Evolutionary conservation across 2,329 filamentous ascomycete genomes (phyloP).

Genomic region (Phyllosticta capitalensis): DNA sequence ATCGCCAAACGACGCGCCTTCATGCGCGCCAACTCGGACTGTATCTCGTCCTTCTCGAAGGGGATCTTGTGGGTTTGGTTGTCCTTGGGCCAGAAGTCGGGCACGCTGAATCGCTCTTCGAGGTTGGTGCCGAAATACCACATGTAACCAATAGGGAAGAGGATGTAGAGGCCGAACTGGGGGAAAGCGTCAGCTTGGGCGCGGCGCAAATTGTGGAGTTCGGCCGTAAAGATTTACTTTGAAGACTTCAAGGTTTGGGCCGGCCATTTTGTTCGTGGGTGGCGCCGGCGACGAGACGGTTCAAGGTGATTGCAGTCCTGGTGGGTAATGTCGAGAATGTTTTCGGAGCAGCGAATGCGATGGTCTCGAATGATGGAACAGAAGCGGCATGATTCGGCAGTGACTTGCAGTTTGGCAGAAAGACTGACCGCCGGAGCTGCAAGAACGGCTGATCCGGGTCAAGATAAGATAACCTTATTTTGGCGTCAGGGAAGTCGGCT

Average conservation of each 20-base stretch:
- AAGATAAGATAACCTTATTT: slow-evolving; percentile 1
- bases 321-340: neutral
- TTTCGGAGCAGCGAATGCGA: slow-evolving; percentile 12
- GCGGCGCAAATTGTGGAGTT: neutral
- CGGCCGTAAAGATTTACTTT: slow-evolving; percentile 52
- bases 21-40: slow-evolving; percentile 66
- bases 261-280: slow-evolving; percentile 50
- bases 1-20: slow-evolving; percentile 41
- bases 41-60: slow-evolving; percentile 71
- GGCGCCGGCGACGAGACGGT: slow-evolving; percentile 16
- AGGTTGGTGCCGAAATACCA: slow-evolving; percentile 99
- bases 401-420: neutral
- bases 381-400: slow-evolving; percentile 2
- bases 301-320: neutral
- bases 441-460: neutral
- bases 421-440: neutral
- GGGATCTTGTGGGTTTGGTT: slow-evolving; percentile 70
- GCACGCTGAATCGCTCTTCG: slow-evolving; percentile 72
- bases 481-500: neutral
- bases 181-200: slow-evolving; percentile 3
- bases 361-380: slow-evolving; percentile 12
- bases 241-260: slow-evolving; percentile 87
- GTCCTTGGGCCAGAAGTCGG: slow-evolving; percentile 85
- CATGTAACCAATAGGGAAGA: slow-evolving; percentile 99
- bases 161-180: slow-evolving; percentile 91